Percentiles rank a stretch among this genome's conserved stretches.
phyloP scores from a whole-genome alignment of 768 basidiomycete genomes.

The Xerocomus spinulosus region DNA sequence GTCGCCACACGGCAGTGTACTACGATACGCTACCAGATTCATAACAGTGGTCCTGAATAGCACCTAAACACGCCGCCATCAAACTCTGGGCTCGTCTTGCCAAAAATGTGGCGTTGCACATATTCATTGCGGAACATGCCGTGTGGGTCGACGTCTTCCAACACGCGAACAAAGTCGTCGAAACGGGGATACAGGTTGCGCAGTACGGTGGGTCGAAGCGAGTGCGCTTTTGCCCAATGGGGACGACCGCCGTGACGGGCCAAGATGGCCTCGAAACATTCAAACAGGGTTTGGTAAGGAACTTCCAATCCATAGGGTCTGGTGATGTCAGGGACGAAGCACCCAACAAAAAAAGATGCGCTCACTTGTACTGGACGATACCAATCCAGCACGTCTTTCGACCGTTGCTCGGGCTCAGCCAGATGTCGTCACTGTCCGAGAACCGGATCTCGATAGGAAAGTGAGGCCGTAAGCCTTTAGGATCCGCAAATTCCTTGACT shows the following conservation, averaged over 20 bases:
- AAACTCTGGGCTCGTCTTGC: slow-evolving; percentile 40
- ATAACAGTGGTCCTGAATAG: slow-evolving; percentile 9
- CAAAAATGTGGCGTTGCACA: slow-evolving; percentile 81
- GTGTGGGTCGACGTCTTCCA: slow-evolving; percentile 65
- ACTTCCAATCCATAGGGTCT: slow-evolving; percentile 85
- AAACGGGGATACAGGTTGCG: slow-evolving; percentile 75
- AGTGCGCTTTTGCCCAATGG: slow-evolving; percentile 96
- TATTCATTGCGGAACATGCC: slow-evolving; percentile 88
- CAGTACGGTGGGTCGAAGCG: slow-evolving; percentile 58
- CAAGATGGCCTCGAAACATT: slow-evolving; percentile 69
- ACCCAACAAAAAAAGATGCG: slow-evolving; percentile 5
- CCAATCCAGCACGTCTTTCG: slow-evolving; percentile 89
- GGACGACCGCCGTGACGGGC: slow-evolving; percentile 71
- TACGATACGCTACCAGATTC: not conserved
- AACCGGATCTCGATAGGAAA: slow-evolving; percentile 93
- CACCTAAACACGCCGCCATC: slow-evolving; percentile 47
- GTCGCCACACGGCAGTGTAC: not conserved
- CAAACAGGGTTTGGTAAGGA: slow-evolving; percentile 76
- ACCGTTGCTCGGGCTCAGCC: slow-evolving; percentile 85
- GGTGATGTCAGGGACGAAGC: slow-evolving; percentile 6
- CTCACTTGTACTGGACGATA: slow-evolving; percentile 95
- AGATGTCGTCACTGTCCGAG: slow-evolving; percentile 84
- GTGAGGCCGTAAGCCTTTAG: slow-evolving; percentile 77
- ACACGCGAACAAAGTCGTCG: slow-evolving; percentile 65
- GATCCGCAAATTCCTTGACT: slow-evolving; percentile 56